Evolutionary conservation across 441 rosid genomes (phyloP).

Genomic region (Corymbia calophylla): DNA sequence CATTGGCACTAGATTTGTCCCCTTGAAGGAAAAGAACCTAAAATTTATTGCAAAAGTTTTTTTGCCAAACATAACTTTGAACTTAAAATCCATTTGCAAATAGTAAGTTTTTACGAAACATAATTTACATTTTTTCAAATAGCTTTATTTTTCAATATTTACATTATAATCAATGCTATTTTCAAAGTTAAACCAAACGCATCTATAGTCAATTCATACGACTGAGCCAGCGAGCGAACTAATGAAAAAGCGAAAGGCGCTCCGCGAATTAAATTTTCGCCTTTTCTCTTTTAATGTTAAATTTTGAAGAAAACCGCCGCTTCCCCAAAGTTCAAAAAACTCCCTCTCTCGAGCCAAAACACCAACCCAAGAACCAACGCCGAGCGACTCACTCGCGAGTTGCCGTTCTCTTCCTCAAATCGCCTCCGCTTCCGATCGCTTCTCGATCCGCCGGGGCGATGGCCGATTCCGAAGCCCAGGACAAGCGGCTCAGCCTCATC

Average conservation of each 20-base stretch:
- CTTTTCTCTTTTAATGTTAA: neutral
- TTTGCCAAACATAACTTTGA: no score
- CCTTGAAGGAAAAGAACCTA: no score
- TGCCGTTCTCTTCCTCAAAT: neutral
- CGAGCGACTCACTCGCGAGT: neutral
- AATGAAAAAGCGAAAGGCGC: neutral
- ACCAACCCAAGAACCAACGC: neutral
- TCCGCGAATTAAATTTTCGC: neutral
- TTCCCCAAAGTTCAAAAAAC: slow-evolving; percentile 40
- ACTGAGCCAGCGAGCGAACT: neutral
- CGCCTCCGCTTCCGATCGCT: neutral
- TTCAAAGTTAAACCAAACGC: no score
- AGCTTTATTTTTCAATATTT: no score
- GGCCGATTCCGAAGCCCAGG: slow-evolving; percentile 43
- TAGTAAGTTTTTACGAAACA: no score
- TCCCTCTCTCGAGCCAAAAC: neutral
- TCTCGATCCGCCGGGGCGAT: slow-evolving; percentile 18
- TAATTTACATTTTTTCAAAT: no score
- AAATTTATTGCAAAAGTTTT: no score
- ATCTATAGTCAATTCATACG: neutral
- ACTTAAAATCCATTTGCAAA: no score
- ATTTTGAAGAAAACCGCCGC: slow-evolving; percentile 31
- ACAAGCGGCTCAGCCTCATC: slow-evolving; percentile 50
- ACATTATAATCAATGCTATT: no score
- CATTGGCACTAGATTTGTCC: no score